These are phyloP conservation scores for Chloranthus sessilifolius DNA, from an alignment of 164 flowering plant species.

Conservation along the genomic window DNA sequence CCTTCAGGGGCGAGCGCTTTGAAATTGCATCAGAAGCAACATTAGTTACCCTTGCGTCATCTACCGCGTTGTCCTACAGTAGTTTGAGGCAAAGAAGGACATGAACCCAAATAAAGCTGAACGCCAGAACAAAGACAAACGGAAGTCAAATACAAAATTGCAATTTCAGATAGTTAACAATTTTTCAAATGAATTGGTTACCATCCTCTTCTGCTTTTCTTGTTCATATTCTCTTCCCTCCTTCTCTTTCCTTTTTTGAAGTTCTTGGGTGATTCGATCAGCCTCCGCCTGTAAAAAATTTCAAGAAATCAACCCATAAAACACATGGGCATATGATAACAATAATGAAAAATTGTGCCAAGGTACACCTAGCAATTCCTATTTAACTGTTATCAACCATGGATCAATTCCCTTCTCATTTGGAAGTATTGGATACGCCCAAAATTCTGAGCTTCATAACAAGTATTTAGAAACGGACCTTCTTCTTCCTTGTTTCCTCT, in stretches of 20 bases:
- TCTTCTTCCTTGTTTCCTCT: constrained; percentile 75
- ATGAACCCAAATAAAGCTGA: constrained; percentile 99
- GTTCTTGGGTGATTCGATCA: constrained; percentile 64
- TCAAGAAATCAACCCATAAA: no score
- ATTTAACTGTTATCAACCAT: no score
- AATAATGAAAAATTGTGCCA: background rate
- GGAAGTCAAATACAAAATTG: constrained; percentile 47
- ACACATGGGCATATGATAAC: no score
- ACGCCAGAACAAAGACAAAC: constrained; percentile 57
- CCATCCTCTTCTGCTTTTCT: constrained; percentile 59
- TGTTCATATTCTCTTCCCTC: constrained; percentile 37
- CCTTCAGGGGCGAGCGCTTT: constrained; percentile 25
- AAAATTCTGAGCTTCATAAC: no score
- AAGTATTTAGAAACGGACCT: constrained; percentile 58
- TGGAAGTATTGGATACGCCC: no score
- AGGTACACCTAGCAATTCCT: no score
- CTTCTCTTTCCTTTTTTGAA: constrained; percentile 65
- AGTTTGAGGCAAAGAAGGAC: constrained; percentile 98
- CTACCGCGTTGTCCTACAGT: constrained; percentile 82
- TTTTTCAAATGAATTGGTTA: constrained; percentile 41
- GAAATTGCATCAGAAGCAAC: constrained; percentile 28
- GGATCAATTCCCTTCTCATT: no score
- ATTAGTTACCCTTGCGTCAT: constrained; percentile 22
- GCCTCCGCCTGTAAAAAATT: constrained; percentile 71
- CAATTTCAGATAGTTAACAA: constrained; percentile 23